Evolutionary conservation across 345 rosid species (phyloP).

Genomic region (Lepidium aucheri): DNA sequence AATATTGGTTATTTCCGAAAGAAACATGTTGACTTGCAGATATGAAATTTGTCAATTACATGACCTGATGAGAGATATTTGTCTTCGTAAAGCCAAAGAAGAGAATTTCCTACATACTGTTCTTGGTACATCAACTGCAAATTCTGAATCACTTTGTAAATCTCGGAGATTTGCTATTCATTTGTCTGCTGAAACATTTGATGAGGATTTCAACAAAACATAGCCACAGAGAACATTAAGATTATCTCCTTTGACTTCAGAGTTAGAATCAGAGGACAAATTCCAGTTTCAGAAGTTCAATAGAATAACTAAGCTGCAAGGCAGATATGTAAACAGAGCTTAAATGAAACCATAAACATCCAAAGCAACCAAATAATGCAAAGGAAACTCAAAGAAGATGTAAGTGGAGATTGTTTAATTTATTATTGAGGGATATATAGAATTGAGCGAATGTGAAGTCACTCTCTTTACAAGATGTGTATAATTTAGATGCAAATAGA

Average conservation of each 20-base stretch:
- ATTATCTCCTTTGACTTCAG: background rate
- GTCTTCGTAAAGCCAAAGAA: conserved; percentile 6
- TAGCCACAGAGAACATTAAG: background rate
- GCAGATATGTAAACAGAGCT: too few species aligned
- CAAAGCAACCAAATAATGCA: background rate
- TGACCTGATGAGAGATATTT: conserved; percentile 7
- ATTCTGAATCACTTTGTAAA: too few species aligned
- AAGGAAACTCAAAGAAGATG: background rate
- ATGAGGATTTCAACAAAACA: too few species aligned
- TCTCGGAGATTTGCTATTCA: too few species aligned
- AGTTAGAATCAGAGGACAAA: background rate
- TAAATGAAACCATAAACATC: background rate
- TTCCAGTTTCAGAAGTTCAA: background rate
- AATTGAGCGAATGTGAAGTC: conserved; percentile 19
- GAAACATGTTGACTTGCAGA: background rate
- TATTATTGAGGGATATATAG: conserved; percentile 14
- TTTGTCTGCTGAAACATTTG: too few species aligned
- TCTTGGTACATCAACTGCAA: too few species aligned
- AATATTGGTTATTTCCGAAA: conserved; percentile 27
- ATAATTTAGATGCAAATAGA: background rate
- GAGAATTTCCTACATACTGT: background rate
- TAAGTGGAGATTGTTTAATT: background rate
- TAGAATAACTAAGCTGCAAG: background rate
- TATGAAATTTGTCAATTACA: too few species aligned
- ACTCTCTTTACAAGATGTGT: conserved; percentile 31